Conservation (phyloP, 2,329 filamentous ascomycete genomes). For the Cryoendolithus antarcticus region DNA sequence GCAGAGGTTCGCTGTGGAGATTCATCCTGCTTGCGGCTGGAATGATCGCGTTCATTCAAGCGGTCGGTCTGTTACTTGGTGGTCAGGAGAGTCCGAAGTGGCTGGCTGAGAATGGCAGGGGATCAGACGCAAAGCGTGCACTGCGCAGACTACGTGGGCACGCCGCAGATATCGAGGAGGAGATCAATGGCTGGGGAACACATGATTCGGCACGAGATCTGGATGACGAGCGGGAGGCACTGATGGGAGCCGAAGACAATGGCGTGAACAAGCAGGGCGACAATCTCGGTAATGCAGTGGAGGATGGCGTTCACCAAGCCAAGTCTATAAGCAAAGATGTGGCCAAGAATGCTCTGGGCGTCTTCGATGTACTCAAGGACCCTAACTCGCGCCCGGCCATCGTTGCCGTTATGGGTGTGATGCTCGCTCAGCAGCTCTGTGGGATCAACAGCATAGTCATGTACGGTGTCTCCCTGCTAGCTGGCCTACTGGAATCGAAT, state of each 20-base stretch:
- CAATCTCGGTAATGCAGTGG: constrained; percentile 27
- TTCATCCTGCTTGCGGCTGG: constrained; percentile 67
- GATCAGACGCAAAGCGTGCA: constrained; percentile 49
- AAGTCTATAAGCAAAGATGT: constrained; percentile 14
- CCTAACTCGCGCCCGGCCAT: constrained; percentile 66
- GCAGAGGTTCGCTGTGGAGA: constrained; percentile 67
- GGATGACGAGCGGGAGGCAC: constrained; percentile 55
- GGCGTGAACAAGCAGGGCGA: constrained; percentile 6
- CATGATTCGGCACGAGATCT: constrained; percentile 19
- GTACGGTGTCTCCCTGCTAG: constrained; percentile 88
- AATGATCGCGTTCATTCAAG: constrained; percentile 54
- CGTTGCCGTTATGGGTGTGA: constrained; percentile 79
- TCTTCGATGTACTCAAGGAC: constrained; percentile 49
- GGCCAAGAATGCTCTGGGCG: constrained; percentile 25
- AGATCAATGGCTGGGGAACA: constrained; percentile 44
- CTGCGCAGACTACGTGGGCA: constrained; percentile 67
- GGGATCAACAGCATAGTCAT: constrained; percentile 95
- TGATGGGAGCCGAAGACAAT: constrained; percentile 38
- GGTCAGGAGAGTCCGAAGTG: constrained; percentile 81
- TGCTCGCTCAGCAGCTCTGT: constrained; percentile 85
- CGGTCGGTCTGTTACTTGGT: constrained; percentile 53
- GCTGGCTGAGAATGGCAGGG: constrained; percentile 56
- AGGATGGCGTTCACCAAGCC: background rate
- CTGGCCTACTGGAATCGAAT: constrained; percentile 65
- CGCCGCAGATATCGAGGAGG: constrained; percentile 56